A percentile compares a stretch with the other conserved stretches of the same genome.
phyloP scores from a whole-genome alignment of 2,329 filamentous ascomycete genomes.

The Neopestalotiopsis clavispora region DNA sequence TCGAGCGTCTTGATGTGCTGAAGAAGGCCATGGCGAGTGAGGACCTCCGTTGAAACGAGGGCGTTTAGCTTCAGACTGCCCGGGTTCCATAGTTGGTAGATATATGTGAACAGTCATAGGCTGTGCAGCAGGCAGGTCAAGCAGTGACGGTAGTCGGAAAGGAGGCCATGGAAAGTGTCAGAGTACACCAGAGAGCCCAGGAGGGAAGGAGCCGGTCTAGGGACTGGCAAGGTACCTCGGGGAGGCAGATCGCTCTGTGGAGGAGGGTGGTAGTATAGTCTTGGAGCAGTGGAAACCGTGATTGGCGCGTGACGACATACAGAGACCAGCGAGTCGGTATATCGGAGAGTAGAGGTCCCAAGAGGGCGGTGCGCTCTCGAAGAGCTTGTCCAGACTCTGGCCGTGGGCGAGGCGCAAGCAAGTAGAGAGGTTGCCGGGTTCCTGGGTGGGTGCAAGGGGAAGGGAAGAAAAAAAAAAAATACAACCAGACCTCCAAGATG shows the following conservation, averaged over 20 bases:
- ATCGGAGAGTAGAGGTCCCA: slow-evolving; percentile 21
- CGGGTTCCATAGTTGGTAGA: slow-evolving; percentile 64
- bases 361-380: slow-evolving; percentile 7
- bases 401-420: slow-evolving; percentile 23
- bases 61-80: slow-evolving; percentile 63
- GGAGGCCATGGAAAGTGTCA: slow-evolving; percentile 42
- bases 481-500: slow-evolving; percentile 21
- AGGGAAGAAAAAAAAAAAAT: not conserved
- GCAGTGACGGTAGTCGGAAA: slow-evolving; percentile 37
- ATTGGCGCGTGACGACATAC: slow-evolving; percentile 29
- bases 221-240: slow-evolving; percentile 29
- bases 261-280: slow-evolving; percentile 17
- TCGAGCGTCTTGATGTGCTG: slow-evolving; percentile 44
- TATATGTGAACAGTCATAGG: slow-evolving; percentile 42
- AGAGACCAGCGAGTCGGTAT: slow-evolving; percentile 28
- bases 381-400: slow-evolving; percentile 7
- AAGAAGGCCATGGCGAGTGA: slow-evolving; percentile 55
- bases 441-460: slow-evolving; percentile 26
- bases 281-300: slow-evolving; percentile 18
- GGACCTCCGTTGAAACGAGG: slow-evolving; percentile 54
- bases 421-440: slow-evolving; percentile 30
- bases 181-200: slow-evolving; percentile 33
- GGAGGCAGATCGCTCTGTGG: slow-evolving; percentile 18
- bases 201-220: slow-evolving; percentile 29
- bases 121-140: slow-evolving; percentile 33